These are phyloP conservation scores for Cordyceps javanica DNA, from an alignment of 2,329 filamentous ascomycete species.

Conservation along the genomic window DNA sequence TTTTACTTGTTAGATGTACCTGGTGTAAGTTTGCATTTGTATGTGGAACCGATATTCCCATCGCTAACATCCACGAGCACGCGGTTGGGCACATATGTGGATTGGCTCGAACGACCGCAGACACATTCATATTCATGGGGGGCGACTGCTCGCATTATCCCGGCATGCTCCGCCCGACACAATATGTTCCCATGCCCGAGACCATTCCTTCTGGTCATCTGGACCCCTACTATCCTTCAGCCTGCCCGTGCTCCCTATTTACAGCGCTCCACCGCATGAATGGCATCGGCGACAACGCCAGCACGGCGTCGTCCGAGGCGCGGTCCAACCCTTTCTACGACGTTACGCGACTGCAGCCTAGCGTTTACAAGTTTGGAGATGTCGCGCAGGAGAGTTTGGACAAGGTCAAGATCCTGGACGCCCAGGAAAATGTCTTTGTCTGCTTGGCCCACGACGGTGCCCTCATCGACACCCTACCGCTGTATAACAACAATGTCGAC, in stretches of 20 bases:
- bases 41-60: neutral
- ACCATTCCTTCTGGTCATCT: constrained; percentile 16
- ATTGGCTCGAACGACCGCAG: constrained; percentile 31
- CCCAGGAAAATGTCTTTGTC: constrained; percentile 6
- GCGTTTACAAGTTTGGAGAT: neutral
- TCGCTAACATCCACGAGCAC: constrained; percentile 19
- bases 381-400: constrained; percentile 7
- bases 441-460: constrained; percentile 10
- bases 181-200: constrained; percentile 27
- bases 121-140: constrained; percentile 36
- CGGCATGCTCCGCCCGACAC: constrained; percentile 30
- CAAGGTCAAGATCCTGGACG: constrained; percentile 9
- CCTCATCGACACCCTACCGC: neutral
- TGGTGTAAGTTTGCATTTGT: constrained; percentile 17
- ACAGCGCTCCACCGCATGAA: neutral
- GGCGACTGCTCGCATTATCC: constrained; percentile 37
- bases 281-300: neutral
- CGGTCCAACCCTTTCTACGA: constrained; percentile 7
- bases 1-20: constrained; percentile 37
- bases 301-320: neutral
- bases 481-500: neutral
- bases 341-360: neutral
- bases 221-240: neutral
- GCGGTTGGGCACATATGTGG: constrained; percentile 35
- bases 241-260: constrained; percentile 5